phyloP scores from a whole-genome alignment of 1,284 basidiomycete species.

The Trametes pubescens region DNA sequence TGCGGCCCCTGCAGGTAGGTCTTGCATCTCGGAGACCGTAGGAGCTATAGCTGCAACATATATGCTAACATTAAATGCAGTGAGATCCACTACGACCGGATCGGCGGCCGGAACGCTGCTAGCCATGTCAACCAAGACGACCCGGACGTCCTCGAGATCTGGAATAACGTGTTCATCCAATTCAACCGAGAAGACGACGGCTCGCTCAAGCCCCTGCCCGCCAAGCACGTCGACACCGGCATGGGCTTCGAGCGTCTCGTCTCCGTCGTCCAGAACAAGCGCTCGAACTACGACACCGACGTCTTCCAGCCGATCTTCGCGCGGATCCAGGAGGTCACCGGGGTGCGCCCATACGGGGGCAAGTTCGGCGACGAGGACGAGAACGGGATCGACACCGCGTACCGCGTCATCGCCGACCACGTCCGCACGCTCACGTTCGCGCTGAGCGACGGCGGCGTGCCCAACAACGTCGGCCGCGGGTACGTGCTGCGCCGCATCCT shows the following conservation, averaged over 20 bases:
- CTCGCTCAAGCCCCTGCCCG: slow-evolving; percentile 82
- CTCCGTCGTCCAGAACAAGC: slow-evolving; percentile 90
- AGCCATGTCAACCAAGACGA: slow-evolving; percentile 95
- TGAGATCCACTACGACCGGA: slow-evolving; percentile 97
- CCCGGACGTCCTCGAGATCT: slow-evolving; percentile 96
- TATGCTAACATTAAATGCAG: slow-evolving; percentile 47
- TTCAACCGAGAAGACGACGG: slow-evolving; percentile 96
- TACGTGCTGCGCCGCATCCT: slow-evolving; percentile 96
- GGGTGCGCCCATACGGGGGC: slow-evolving; percentile 88
- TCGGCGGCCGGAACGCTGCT: slow-evolving; percentile 93
- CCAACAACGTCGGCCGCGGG: slow-evolving; percentile 95
- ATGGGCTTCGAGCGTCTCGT: slow-evolving; percentile 99
- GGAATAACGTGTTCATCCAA: slow-evolving; percentile 99
- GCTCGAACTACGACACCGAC: slow-evolving; percentile 98
- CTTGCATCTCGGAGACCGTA: background rate
- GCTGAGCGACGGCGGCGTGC: slow-evolving; percentile 95
- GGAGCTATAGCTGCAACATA: background rate
- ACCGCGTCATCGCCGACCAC: slow-evolving; percentile 97
- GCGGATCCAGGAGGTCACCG: slow-evolving; percentile 90
- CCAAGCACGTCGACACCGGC: slow-evolving; percentile 97
- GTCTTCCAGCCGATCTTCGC: slow-evolving; percentile 92
- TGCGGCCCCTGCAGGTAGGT: slow-evolving; percentile 92
- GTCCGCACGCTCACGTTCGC: slow-evolving; percentile 96
- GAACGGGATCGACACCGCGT: slow-evolving; percentile 97
- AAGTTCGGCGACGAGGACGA: slow-evolving; percentile 93